Base-by-base conservation (phyloP, 495 filamentous ascomycete genomes). In the Aspergillus wentii region DNA sequence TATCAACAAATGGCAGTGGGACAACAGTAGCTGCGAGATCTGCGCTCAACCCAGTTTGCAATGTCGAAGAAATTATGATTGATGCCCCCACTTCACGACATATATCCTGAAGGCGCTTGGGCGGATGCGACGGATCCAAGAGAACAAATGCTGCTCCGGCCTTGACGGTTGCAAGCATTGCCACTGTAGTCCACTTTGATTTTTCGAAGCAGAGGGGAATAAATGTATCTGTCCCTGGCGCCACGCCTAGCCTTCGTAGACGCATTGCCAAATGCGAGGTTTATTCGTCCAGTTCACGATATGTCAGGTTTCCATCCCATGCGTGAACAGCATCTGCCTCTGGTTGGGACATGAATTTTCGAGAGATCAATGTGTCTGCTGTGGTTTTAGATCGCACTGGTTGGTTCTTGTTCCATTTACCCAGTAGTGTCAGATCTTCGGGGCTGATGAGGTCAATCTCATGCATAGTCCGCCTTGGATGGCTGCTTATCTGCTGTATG, bases 171-270 rank as follows among this genome's bases (percentile, higher is more conserved):
- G 36, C 57, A 7, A 62, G 23, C 15, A 59, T 43, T 9, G 56
- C 53, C 5, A 62, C 40, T 0, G 40, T 38, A 4, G 48, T 44
- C 57, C 57, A 62, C 5, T n/a, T 30, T 4, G 66, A 66, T 35
- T 72, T 75, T 18, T 72, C 64, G 20, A 74, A 69, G 38, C 54
- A 71, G 3, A 71, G 38, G 6, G 65, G 61, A 14, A 75, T 62
- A 20, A 68, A 31, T 9, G 43, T n/a, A n/a, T n/a, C n/a, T n/a
- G n/a, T 48, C 33, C 59, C 65, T 14, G 59, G 44, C 9, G 51
- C 46, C 10, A 66, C 51, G 7, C 61, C 60, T 8, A 62, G 48
- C 26, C 53, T 45, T 8, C 55, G 38, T 1, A 69, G 41, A 17
- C 57, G 34, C 1, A 5, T 14, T 4, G 68, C 69, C 15, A 79